Evolutionary conservation across 176 grass and related monocot genomes (phyloP).

Genomic region (Aegilops tauschii): DNA sequence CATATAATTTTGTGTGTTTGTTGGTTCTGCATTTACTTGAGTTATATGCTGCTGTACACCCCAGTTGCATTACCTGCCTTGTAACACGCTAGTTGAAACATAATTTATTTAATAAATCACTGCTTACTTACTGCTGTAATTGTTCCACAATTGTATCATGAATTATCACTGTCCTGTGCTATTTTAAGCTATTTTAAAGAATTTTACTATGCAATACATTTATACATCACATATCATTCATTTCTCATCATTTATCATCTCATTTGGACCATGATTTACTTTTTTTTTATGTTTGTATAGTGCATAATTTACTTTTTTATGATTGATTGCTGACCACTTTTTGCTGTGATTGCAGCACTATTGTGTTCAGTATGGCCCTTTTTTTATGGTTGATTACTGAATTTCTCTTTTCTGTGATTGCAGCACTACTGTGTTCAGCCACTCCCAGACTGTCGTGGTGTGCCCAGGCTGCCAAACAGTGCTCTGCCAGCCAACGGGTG

Average conservation of each 20-base stretch:
- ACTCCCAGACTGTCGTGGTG: constrained; percentile 75
- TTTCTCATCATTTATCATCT: not conserved
- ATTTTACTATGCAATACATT: not conserved
- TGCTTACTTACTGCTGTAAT: not conserved
- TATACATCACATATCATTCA: not conserved
- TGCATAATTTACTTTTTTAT: no score
- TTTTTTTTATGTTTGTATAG: not conserved
- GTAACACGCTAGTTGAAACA: not conserved
- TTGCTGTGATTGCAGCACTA: constrained; percentile 42
- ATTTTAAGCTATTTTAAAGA: not conserved
- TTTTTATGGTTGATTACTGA: not conserved
- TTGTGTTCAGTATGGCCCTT: constrained; percentile 47
- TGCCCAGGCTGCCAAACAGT: constrained; percentile 66
- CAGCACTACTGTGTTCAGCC: constrained; percentile 83
- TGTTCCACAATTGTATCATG: not conserved
- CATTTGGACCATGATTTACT: not conserved
- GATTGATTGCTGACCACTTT: not conserved
- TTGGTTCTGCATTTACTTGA: not conserved
- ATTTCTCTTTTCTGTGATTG: not conserved
- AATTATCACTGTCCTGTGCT: not conserved
- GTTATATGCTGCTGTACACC: not conserved
- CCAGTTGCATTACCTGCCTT: not conserved
- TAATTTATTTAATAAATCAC: not conserved
- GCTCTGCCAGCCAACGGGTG: constrained; percentile 76
- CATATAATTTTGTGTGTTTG: not conserved